Conservation (phyloP, 2,329 filamentous ascomycete genomes). For the Cladophialophora psammophila region DNA sequence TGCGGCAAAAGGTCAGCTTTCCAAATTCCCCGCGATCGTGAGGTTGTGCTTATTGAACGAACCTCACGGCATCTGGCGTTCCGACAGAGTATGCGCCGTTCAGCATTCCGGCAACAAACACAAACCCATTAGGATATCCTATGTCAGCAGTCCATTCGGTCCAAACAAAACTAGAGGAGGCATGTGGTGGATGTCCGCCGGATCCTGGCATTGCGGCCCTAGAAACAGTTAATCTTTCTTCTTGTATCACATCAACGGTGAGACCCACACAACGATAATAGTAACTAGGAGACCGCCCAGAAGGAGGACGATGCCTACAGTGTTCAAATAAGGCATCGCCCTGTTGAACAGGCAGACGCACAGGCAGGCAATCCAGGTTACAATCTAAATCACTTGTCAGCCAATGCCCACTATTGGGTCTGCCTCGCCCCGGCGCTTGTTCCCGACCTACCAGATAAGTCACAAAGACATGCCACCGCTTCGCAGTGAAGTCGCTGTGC, state of each 20-base stretch:
- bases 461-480: constrained; percentile 67
- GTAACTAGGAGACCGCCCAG: constrained; percentile 55
- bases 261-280: constrained; percentile 51
- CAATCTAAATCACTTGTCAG: constrained; percentile 31
- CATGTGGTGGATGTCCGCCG: constrained; percentile 43
- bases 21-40: constrained; percentile 58
- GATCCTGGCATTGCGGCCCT: constrained; percentile 34
- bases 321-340: constrained; percentile 43
- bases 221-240: background rate
- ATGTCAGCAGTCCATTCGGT: constrained; percentile 60
- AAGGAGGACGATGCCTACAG: constrained; percentile 59
- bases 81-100: constrained; percentile 75
- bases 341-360: constrained; percentile 55
- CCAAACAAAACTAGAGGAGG: constrained; percentile 64
- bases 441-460: constrained; percentile 57
- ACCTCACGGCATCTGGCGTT: constrained; percentile 69
- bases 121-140: constrained; percentile 61
- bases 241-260: background rate
- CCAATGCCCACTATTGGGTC: background rate
- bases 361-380: constrained; percentile 34
- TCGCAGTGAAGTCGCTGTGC: constrained; percentile 58
- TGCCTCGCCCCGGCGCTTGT: background rate
- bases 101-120: constrained; percentile 69
- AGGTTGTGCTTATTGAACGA: constrained; percentile 43
- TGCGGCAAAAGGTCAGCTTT: background rate